Evolutionary conservation across 2,329 filamentous ascomycete genomes (phyloP).

Genomic region (Neurospora sp.): DNA sequence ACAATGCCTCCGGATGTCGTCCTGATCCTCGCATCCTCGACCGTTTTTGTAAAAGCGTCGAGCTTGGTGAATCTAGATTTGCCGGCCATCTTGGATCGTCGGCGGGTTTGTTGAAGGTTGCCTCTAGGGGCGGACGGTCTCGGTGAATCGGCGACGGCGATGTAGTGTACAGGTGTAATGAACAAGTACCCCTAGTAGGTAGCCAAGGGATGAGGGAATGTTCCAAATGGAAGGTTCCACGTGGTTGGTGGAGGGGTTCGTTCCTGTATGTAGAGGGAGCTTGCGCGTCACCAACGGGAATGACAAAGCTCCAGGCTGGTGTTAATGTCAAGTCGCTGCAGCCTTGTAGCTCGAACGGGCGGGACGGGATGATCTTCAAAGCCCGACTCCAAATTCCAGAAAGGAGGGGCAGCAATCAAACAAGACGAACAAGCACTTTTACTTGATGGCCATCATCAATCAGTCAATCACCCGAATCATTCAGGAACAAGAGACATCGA

Average conservation of each 20-base stretch:
- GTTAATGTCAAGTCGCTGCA: background rate
- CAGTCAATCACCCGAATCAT: background rate
- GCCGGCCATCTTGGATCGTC: slow-evolving; percentile 55
- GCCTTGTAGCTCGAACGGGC: background rate
- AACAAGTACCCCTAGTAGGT: background rate
- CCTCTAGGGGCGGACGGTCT: background rate
- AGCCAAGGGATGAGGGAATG: background rate
- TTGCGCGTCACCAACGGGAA: background rate
- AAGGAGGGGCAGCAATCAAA: background rate
- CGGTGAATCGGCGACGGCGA: background rate
- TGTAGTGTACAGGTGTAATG: background rate
- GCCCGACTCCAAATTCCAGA: background rate
- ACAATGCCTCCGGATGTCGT: slow-evolving; percentile 94
- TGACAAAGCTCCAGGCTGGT: background rate
- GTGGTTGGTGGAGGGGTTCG: background rate
- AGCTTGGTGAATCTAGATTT: slow-evolving; percentile 94
- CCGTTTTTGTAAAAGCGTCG: slow-evolving; percentile 98
- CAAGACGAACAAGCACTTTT: background rate
- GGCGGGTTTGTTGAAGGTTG: background rate
- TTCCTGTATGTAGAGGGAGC: background rate
- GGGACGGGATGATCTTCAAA: background rate
- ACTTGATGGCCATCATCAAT: background rate
- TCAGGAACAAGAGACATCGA: background rate
- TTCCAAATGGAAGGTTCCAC: background rate
- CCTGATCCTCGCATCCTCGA: slow-evolving; percentile 92